Evolutionary conservation across 2,329 filamentous ascomycete species (phyloP).

Genomic region (Talaromyces sp.): DNA sequence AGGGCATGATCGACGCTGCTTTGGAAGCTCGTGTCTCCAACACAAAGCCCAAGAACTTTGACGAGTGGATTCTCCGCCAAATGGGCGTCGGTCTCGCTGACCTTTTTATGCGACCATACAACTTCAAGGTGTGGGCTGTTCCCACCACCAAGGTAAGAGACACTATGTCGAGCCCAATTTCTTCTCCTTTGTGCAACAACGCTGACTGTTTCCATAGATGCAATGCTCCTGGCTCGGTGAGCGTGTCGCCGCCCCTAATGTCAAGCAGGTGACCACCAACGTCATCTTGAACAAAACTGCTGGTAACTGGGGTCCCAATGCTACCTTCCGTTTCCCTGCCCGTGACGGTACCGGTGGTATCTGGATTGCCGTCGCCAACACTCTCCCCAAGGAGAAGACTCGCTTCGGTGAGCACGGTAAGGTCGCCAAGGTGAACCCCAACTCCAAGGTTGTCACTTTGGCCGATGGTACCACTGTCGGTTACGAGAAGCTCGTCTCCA

Average conservation of each 20-base stretch:
- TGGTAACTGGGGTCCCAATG: conserved; percentile 96
- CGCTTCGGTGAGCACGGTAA: conserved; percentile 79
- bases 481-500: conserved; percentile 90
- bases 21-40: conserved; percentile 78
- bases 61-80: conserved; percentile 95
- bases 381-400: conserved; percentile 85
- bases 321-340: conserved; percentile 96
- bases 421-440: conserved; percentile 81
- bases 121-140: conserved; percentile 99
- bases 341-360: conserved; percentile 95
- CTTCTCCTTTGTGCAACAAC: neutral
- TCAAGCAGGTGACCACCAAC: conserved; percentile 91
- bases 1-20: conserved; percentile 92
- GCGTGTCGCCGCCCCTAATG: conserved; percentile 92
- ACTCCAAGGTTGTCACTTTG: conserved; percentile 75
- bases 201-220: conserved; percentile 60
- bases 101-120: conserved; percentile 98
- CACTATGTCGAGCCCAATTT: neutral
- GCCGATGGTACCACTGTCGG: conserved; percentile 80
- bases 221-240: conserved; percentile 98
- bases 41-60: conserved; percentile 93
- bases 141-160: conserved; percentile 81
- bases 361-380: conserved; percentile 96
- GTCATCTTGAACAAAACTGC: conserved; percentile 94
- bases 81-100: conserved; percentile 85